phyloP scores from a whole-genome alignment of 768 basidiomycete species.

The Pisolithus tinctorius region DNA sequence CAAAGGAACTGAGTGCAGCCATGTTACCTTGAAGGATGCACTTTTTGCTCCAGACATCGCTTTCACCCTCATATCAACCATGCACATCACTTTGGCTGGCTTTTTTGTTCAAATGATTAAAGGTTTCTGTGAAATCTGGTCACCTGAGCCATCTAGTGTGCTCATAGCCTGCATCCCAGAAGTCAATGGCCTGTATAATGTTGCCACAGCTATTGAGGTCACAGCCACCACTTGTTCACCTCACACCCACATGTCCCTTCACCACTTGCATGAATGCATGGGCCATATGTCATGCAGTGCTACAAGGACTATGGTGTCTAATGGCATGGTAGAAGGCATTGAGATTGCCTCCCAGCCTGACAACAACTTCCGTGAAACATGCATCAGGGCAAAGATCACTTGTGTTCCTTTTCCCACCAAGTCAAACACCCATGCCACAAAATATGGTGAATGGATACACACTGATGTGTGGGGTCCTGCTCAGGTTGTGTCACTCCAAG shows the following conservation, averaged over 20 bases:
- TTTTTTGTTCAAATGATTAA: neutral
- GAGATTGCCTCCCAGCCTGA: neutral
- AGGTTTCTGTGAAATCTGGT: neutral
- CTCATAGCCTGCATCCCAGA: neutral
- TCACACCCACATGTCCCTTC: neutral
- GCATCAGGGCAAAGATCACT: conserved; percentile 2
- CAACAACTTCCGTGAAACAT: neutral
- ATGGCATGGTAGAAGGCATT: neutral
- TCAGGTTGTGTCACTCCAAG: conserved; percentile 11
- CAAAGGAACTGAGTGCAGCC: conserved; percentile 8
- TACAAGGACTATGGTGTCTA: neutral
- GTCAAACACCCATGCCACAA: neutral
- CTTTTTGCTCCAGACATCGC: neutral
- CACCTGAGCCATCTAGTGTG: neutral
- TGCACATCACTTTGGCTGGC: neutral
- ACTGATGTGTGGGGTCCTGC: conserved; percentile 30
- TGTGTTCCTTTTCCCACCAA: neutral
- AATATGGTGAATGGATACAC: conserved; percentile 10
- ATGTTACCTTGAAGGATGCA: neutral
- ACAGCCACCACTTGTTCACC: neutral
- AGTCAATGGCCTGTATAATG: neutral
- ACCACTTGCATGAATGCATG: conserved; percentile 1
- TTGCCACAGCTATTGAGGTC: neutral
- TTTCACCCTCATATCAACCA: conserved; percentile 2
- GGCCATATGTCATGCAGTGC: neutral